Evolutionary conservation across 2,329 filamentous ascomycete species (phyloP).

Genomic region (Clonostachys chloroleuca): DNA sequence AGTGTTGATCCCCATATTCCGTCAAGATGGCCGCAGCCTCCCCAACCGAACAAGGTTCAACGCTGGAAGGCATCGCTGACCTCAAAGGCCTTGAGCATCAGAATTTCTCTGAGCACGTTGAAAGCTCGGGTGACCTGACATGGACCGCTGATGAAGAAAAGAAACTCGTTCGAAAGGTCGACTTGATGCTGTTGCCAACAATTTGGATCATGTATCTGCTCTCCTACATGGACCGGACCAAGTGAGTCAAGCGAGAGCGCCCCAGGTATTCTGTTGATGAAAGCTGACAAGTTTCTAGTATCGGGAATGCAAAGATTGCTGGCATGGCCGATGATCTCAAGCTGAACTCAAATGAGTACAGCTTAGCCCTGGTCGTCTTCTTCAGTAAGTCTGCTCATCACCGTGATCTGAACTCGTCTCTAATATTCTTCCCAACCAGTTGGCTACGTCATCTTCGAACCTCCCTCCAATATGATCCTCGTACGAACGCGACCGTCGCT

Average conservation of each 20-base stretch:
- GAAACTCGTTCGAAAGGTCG: slow-evolving; percentile 55
- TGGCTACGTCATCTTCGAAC: slow-evolving; percentile 48
- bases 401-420: not conserved
- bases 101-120: not conserved
- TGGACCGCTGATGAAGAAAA: slow-evolving; percentile 43
- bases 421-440: slow-evolving; percentile 17
- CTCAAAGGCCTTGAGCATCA: not conserved
- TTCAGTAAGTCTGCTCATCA: not conserved
- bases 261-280: slow-evolving; percentile 28
- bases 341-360: slow-evolving; percentile 27
- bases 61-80: not conserved
- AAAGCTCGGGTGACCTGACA: not conserved
- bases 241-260: slow-evolving; percentile 1
- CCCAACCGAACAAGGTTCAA: too few relatives aligned
- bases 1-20: too few relatives aligned
- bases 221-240: slow-evolving; percentile 14
- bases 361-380: slow-evolving; percentile 31
- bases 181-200: slow-evolving; percentile 53
- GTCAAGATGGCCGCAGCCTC: too few relatives aligned
- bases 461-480: slow-evolving; percentile 45
- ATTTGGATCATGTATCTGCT: slow-evolving; percentile 21
- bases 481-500: slow-evolving; percentile 34
- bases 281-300: slow-evolving; percentile 34
- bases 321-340: slow-evolving; percentile 40
- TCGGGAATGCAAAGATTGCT: slow-evolving; percentile 56